A percentile compares a stretch with the other conserved stretches of the same genome.
Evolutionary conservation across 768 basidiomycete genomes (phyloP).

Genomic region (Clavaria fumosa): DNA sequence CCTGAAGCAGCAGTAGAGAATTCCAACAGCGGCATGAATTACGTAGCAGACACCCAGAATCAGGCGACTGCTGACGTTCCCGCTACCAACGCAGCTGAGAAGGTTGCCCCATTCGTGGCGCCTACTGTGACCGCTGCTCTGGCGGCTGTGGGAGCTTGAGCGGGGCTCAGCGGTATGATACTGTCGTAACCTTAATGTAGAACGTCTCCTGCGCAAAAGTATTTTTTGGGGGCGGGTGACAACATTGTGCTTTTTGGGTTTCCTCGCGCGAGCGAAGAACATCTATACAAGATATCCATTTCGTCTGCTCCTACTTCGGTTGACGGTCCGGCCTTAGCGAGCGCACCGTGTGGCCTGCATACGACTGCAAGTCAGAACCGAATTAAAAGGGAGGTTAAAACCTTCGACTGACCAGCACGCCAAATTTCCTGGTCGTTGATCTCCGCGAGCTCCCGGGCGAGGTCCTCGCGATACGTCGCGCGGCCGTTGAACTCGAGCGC

Average conservation of each 20-base stretch:
- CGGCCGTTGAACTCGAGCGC: constrained; percentile 93
- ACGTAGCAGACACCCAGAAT: too few species aligned
- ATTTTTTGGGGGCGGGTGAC: too few species aligned
- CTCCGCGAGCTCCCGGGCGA: constrained; percentile 81
- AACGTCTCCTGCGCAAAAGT: too few species aligned
- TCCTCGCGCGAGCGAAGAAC: too few species aligned
- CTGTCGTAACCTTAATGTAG: too few species aligned
- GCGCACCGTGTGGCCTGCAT: constrained; percentile 80
- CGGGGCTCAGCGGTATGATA: too few species aligned
- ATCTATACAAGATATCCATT: too few species aligned
- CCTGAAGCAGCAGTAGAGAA: background rate
- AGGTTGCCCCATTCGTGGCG: too few species aligned
- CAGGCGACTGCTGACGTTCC: too few species aligned
- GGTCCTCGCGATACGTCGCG: constrained; percentile 81
- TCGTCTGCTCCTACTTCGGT: constrained; percentile 37
- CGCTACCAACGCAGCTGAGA: too few species aligned
- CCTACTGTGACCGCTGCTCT: background rate
- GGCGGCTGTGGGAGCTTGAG: background rate
- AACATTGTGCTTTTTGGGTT: too few species aligned
- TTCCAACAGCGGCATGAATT: too few species aligned
- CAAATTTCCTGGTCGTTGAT: constrained; percentile 99
- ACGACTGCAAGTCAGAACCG: constrained; percentile 1
- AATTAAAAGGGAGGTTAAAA: constrained; percentile 1
- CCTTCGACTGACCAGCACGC: constrained; percentile 55
- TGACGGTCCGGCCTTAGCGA: constrained; percentile 79